A percentile compares a stretch with the other conserved stretches of the same genome.
These are phyloP conservation scores for Aschersonia sp. DNA, from an alignment of 2,329 filamentous ascomycete genomes.

Conservation along the genomic window DNA sequence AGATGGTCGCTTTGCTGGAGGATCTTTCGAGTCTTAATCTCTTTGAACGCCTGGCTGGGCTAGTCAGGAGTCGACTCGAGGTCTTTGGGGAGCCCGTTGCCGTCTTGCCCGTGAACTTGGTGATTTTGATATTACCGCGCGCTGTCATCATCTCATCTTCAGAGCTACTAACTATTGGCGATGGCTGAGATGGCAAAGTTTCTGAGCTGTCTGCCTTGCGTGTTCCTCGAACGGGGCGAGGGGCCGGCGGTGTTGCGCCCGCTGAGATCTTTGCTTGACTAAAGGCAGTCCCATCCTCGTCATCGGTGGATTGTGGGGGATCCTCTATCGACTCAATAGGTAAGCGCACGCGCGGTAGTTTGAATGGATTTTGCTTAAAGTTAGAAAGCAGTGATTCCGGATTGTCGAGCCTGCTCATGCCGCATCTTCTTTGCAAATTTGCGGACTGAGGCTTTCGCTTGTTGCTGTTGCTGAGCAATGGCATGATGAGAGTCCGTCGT, in stretches of 20 bases:
- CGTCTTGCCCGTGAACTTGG: not conserved
- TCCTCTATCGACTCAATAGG: slow-evolving; percentile 6
- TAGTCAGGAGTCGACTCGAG: too few relatives aligned
- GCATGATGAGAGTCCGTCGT: not conserved
- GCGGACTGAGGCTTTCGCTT: not conserved
- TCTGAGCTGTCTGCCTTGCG: not conserved
- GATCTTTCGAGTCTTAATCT: slow-evolving; percentile 1
- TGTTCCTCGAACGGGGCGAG: not conserved
- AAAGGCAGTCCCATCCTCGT: slow-evolving; percentile 6
- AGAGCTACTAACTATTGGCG: not conserved
- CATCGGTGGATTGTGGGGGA: slow-evolving; percentile 15
- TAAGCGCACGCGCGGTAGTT: too few relatives aligned
- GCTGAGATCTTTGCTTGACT: not conserved
- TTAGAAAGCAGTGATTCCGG: slow-evolving; percentile 8
- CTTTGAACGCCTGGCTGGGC: slow-evolving; percentile 1
- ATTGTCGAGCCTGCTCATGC: slow-evolving; percentile 8
- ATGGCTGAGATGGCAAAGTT: not conserved
- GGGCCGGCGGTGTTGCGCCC: not conserved
- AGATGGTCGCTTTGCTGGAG: not conserved
- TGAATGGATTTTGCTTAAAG: not conserved
- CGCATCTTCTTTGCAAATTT: slow-evolving; percentile 4
- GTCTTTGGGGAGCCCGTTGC: not conserved
- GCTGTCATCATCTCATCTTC: not conserved
- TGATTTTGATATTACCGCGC: not conserved
- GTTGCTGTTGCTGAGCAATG: slow-evolving; percentile 2